Conservation (phyloP, 148 eudicot species). For the Amaranthus palmeri region DNA sequence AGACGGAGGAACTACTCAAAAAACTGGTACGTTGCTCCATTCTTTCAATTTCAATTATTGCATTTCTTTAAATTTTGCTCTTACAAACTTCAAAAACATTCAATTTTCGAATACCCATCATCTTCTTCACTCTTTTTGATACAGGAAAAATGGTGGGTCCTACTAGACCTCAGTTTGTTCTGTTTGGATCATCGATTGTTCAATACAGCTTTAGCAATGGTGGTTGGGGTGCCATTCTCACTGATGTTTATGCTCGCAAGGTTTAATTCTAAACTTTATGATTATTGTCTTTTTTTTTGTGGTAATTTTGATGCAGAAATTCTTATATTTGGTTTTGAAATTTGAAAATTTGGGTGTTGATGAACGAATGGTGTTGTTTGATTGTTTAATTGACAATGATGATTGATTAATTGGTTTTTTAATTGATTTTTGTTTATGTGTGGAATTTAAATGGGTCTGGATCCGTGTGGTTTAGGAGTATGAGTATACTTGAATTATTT, state of each 20-base stretch:
- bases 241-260: conserved; percentile 86
- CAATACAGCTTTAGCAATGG: conserved; percentile 80
- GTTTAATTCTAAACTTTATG: conserved; percentile 26
- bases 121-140: neutral
- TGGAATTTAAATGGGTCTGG: no score
- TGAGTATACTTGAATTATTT: neutral
- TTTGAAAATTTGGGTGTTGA: neutral
- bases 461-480: no score
- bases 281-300: neutral
- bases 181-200: conserved; percentile 94
- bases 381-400: no score
- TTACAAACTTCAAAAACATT: no score
- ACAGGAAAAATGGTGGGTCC: conserved; percentile 61
- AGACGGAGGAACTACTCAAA: no score
- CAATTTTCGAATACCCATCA: neutral
- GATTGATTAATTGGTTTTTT: no score
- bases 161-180: conserved; percentile 61
- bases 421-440: no score
- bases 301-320: neutral
- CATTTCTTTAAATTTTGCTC: no score
- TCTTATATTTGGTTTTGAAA: neutral
- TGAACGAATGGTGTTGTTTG: no score
- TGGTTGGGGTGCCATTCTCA: conserved; percentile 93
- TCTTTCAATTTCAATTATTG: no score
- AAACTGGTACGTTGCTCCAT: no score